Conservation (phyloP, 2,329 filamentous ascomycete genomes). For the Botryotinia calthae region DNA sequence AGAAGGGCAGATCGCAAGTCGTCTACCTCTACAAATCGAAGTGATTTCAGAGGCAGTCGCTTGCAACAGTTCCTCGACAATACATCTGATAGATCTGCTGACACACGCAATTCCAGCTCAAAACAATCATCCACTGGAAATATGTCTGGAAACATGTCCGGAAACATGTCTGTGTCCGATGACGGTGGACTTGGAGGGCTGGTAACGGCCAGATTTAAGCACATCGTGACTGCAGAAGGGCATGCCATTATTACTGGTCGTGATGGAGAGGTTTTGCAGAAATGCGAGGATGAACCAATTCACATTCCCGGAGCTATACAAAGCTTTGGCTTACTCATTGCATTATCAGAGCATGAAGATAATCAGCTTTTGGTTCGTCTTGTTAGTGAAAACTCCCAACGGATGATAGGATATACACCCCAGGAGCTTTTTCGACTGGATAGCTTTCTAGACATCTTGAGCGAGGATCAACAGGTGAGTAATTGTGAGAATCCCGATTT, state of each 20-base stretch:
- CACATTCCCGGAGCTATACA: slow-evolving; percentile 58
- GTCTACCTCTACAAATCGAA: slow-evolving; percentile 22
- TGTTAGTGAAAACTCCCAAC: slow-evolving; percentile 76
- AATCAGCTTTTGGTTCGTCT: slow-evolving; percentile 68
- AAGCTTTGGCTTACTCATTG: slow-evolving; percentile 77
- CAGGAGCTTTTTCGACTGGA: slow-evolving; percentile 69
- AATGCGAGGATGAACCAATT: slow-evolving; percentile 89
- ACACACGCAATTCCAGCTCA: slow-evolving; percentile 16
- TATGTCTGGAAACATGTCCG: neutral
- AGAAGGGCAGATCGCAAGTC: slow-evolving; percentile 22
- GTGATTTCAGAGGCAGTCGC: slow-evolving; percentile 24
- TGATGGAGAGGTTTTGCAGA: slow-evolving; percentile 67
- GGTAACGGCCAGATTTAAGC: slow-evolving; percentile 73
- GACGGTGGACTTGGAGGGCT: slow-evolving; percentile 38
- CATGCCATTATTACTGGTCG: slow-evolving; percentile 81
- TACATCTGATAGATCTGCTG: slow-evolving; percentile 31
- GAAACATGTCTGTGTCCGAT: slow-evolving; percentile 13
- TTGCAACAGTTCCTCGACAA: slow-evolving; percentile 34
- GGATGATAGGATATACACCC: slow-evolving; percentile 74
- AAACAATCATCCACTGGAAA: slow-evolving; percentile 14
- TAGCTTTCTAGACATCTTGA: slow-evolving; percentile 72
- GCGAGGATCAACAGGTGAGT: slow-evolving; percentile 20
- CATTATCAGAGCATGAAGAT: slow-evolving; percentile 66
- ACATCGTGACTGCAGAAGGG: slow-evolving; percentile 71
- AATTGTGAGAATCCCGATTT: neutral